Conservation (phyloP, 768 basidiomycete species). For the Xerocomellus amylosporus region DNA sequence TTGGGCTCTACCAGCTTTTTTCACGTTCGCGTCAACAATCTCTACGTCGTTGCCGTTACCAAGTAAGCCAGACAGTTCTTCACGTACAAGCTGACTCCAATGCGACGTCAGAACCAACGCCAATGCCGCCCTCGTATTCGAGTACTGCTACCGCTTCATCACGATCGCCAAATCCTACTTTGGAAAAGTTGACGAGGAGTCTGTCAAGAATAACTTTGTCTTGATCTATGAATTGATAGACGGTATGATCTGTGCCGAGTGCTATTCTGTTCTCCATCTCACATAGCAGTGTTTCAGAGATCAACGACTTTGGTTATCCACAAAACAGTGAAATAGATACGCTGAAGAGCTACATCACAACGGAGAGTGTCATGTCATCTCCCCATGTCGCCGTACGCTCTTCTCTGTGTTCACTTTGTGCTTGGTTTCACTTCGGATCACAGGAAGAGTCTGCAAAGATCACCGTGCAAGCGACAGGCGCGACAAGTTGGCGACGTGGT, state of each 20-base stretch:
- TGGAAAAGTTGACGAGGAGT: conserved; percentile 96
- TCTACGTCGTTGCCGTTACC: conserved; percentile 94
- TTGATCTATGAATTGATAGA: conserved; percentile 98
- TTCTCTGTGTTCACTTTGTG: background rate
- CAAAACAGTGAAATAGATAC: conserved; percentile 99
- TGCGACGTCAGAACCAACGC: conserved; percentile 75
- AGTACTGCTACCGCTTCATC: conserved; percentile 96
- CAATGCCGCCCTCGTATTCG: conserved; percentile 96
- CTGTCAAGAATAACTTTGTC: conserved; percentile 98
- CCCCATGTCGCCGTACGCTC: conserved; percentile 73
- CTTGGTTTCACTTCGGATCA: background rate
- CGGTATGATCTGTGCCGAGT: conserved; percentile 46
- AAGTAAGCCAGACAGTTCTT: conserved; percentile 56
- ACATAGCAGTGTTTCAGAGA: conserved; percentile 53
- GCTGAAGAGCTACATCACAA: conserved; percentile 96
- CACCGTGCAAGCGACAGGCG: conserved; percentile 94
- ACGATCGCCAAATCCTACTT: conserved; percentile 94
- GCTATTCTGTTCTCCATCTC: conserved; percentile 2
- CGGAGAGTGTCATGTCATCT: conserved; percentile 88
- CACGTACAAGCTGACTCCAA: background rate
- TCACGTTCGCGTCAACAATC: conserved; percentile 92
- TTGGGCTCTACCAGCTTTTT: conserved; percentile 99
- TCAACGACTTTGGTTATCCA: conserved; percentile 98
- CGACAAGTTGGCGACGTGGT: conserved; percentile 90
- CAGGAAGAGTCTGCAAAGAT: conserved; percentile 98